phyloP scores from a whole-genome alignment of 2,329 filamentous ascomycete species.

The Coniochaeta ligniaria region DNA sequence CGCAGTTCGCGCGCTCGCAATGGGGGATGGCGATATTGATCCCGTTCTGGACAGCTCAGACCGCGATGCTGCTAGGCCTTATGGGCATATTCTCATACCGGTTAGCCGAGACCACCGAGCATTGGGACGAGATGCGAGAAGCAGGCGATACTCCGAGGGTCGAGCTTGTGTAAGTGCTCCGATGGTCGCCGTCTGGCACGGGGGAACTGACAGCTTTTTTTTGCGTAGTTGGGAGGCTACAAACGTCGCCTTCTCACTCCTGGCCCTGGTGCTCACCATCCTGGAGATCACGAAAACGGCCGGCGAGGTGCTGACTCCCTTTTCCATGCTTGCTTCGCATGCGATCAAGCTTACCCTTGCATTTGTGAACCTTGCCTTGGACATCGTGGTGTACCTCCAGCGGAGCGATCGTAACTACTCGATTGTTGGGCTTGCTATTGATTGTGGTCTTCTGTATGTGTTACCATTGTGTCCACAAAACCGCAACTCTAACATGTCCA shows the following conservation, averaged over 20 bases:
- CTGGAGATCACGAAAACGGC: slow-evolving; percentile 39
- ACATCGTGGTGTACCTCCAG: slow-evolving; percentile 42
- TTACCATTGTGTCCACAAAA: slow-evolving; percentile 4
- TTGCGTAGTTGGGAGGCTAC: slow-evolving; percentile 42
- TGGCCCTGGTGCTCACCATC: slow-evolving; percentile 38
- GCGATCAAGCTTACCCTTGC: slow-evolving; percentile 41
- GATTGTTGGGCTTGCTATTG: slow-evolving; percentile 38
- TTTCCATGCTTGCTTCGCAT: slow-evolving; percentile 45
- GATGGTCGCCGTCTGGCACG: background rate
- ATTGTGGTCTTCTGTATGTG: slow-evolving; percentile 36
- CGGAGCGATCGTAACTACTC: slow-evolving; percentile 39
- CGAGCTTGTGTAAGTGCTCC: slow-evolving; percentile 40
- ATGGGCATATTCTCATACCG: slow-evolving; percentile 48
- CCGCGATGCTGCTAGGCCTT: slow-evolving; percentile 34
- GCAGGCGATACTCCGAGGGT: slow-evolving; percentile 33
- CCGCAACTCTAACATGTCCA: background rate
- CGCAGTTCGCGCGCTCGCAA: slow-evolving; percentile 42
- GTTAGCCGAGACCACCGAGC: slow-evolving; percentile 36
- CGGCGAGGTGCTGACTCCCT: slow-evolving; percentile 45
- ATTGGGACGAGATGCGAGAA: slow-evolving; percentile 31
- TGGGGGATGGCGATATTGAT: slow-evolving; percentile 42
- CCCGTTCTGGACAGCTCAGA: slow-evolving; percentile 43
- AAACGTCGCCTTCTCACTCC: slow-evolving; percentile 41
- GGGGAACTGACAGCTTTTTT: background rate
- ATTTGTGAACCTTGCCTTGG: slow-evolving; percentile 38